Percentiles rank a stretch among this genome's conserved stretches.
Conservation (phyloP, 2,329 filamentous ascomycete genomes). For the Sphaerulina populicola region DNA sequence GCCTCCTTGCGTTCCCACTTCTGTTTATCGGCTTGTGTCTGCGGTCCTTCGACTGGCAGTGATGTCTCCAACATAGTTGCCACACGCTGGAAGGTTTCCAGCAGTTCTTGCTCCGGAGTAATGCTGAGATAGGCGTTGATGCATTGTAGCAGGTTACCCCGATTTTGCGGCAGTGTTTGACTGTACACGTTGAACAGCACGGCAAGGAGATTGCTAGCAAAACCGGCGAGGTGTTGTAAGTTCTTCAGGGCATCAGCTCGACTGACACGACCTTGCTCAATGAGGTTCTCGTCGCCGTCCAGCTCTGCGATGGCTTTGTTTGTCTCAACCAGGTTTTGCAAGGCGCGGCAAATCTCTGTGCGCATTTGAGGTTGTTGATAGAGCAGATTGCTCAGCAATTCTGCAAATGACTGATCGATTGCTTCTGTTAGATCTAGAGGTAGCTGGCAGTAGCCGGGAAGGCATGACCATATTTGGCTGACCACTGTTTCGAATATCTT, state of each 20-base stretch:
- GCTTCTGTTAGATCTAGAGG: constrained; percentile 60
- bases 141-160: constrained; percentile 83
- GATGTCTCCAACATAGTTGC: constrained; percentile 72
- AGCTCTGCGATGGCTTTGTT: constrained; percentile 72
- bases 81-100: constrained; percentile 81
- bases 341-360: constrained; percentile 73
- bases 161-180: constrained; percentile 84
- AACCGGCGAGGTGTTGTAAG: constrained; percentile 66
- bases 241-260: constrained; percentile 70
- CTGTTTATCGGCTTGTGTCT: constrained; percentile 56
- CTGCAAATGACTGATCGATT: constrained; percentile 83
- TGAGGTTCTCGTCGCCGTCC: constrained; percentile 60
- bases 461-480: constrained; percentile 85
- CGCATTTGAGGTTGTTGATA: constrained; percentile 87
- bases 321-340: constrained; percentile 83
- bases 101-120: constrained; percentile 54
- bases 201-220: constrained; percentile 81
- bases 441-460: constrained; percentile 91
- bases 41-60: constrained; percentile 51
- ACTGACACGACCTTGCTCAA: constrained; percentile 69
- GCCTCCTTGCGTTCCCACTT: constrained; percentile 44
- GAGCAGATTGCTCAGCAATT: constrained; percentile 80
- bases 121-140: constrained; percentile 94
- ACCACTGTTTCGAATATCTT: constrained; percentile 98
- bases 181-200: constrained; percentile 99